These are phyloP conservation scores for Epichloe sylvatica DNA, from an alignment of 2,329 filamentous ascomycete genomes.

Conservation along the genomic window DNA sequence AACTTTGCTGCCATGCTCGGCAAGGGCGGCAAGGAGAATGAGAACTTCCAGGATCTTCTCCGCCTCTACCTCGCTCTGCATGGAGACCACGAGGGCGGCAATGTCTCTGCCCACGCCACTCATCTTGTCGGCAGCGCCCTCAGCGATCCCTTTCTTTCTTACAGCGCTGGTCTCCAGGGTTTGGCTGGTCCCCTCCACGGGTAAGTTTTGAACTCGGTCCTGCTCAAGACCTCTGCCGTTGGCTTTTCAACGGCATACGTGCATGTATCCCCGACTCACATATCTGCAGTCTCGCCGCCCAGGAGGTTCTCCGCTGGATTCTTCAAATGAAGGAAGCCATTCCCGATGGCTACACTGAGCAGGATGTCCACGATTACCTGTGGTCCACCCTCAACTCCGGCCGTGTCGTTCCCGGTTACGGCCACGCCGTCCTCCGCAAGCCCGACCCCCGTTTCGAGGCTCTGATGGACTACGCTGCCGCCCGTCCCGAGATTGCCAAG, in stretches of 20 bases:
- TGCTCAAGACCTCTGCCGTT: background rate
- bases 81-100: constrained; percentile 95
- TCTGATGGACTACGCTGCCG: constrained; percentile 84
- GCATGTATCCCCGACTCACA: background rate
- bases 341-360: constrained; percentile 59
- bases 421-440: constrained; percentile 90
- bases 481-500: constrained; percentile 68
- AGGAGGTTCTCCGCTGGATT: constrained; percentile 95
- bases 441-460: constrained; percentile 94
- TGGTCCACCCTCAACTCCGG: constrained; percentile 90
- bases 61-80: constrained; percentile 91
- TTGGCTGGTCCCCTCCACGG: constrained; percentile 66
- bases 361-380: constrained; percentile 77
- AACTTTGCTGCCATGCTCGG: constrained; percentile 96
- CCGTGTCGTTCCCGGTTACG: constrained; percentile 87
- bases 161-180: constrained; percentile 89
- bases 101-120: constrained; percentile 89
- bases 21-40: constrained; percentile 74
- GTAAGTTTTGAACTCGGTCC: constrained; percentile 24
- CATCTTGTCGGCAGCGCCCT: constrained; percentile 91
- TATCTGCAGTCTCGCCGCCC: constrained; percentile 60
- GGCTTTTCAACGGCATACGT: background rate
- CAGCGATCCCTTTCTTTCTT: constrained; percentile 88
- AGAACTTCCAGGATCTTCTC: constrained; percentile 89
- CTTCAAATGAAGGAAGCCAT: constrained; percentile 88